Conservation (phyloP, 2,329 filamentous ascomycete genomes). For the Epichloe sp. region DNA sequence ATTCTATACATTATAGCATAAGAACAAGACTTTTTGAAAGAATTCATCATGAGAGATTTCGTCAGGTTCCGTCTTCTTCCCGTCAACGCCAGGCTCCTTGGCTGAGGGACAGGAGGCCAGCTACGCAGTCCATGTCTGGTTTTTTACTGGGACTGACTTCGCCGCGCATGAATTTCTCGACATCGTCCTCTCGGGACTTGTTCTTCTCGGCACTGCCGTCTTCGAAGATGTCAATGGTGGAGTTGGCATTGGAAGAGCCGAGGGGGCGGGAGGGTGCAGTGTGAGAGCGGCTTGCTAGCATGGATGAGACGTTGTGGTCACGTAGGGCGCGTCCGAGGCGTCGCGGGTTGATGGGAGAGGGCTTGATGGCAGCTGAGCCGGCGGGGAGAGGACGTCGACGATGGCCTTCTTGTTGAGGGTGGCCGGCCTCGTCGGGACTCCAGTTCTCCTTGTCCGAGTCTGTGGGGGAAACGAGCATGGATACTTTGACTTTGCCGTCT, state of each 20-base stretch:
- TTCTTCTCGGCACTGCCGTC: conserved; percentile 20
- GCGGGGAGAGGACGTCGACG: conserved; percentile 25
- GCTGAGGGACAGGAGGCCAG: conserved; percentile 76
- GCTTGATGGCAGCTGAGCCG: conserved; percentile 11
- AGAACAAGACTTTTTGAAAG: not conserved
- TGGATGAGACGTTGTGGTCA: conserved; percentile 22
- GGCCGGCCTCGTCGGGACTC: conserved; percentile 38
- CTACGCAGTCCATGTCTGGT: conserved; percentile 76
- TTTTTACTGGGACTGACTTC: conserved; percentile 57
- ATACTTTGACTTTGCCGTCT: conserved; percentile 24
- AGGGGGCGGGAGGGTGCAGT: conserved; percentile 26
- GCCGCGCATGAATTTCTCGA: conserved; percentile 60
- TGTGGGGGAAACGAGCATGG: conserved; percentile 24
- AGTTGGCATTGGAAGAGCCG: conserved; percentile 13
- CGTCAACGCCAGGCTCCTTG: conserved; percentile 76
- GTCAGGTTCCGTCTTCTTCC: too few species aligned
- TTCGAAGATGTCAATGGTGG: conserved; percentile 38
- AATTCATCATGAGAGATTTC: too few species aligned
- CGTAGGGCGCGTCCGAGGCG: conserved; percentile 29
- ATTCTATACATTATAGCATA: not conserved
- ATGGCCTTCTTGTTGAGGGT: conserved; percentile 4
- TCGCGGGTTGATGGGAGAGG: conserved; percentile 20
- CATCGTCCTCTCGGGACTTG: conserved; percentile 36
- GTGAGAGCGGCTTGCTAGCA: conserved; percentile 25
- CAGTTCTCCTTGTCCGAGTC: conserved; percentile 97